These are phyloP conservation scores for Podospora conica DNA, from an alignment of 495 filamentous ascomycete species.

Conservation along the genomic window DNA sequence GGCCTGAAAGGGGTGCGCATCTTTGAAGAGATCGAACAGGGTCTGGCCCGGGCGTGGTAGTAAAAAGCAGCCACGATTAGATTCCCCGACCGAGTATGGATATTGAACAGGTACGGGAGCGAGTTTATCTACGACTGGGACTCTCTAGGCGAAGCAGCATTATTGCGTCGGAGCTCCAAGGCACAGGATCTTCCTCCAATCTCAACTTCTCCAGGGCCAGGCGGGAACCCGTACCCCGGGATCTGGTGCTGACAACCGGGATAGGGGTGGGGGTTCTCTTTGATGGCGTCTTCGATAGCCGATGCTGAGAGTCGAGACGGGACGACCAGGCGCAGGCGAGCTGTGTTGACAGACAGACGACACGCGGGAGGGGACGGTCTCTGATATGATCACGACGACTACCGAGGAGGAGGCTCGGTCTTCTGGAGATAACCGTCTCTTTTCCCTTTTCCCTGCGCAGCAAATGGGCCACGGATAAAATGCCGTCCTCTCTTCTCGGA, in stretches of 20 bases:
- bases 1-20: conserved; percentile 53
- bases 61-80: background rate
- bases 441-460: background rate
- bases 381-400: background rate
- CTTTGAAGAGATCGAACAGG: conserved; percentile 42
- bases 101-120: background rate
- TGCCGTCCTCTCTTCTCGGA: background rate
- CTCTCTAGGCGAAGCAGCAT: background rate
- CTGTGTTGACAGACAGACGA: background rate
- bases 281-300: background rate
- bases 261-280: background rate
- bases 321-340: background rate
- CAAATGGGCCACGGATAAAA: background rate
- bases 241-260: background rate
- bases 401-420: background rate
- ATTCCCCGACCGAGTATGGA: background rate
- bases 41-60: conserved; percentile 11
- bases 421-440: background rate
- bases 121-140: background rate
- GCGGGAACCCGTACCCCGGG: background rate
- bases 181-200: conserved; percentile 9
- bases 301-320: background rate
- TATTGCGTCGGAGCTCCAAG: background rate
- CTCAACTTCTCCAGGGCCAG: background rate
- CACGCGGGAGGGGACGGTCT: background rate